Evolutionary conservation across 306 rosid genomes (phyloP), one percentile per base, ranked within the genome.

Genomic region (Corylus americana): DNA sequence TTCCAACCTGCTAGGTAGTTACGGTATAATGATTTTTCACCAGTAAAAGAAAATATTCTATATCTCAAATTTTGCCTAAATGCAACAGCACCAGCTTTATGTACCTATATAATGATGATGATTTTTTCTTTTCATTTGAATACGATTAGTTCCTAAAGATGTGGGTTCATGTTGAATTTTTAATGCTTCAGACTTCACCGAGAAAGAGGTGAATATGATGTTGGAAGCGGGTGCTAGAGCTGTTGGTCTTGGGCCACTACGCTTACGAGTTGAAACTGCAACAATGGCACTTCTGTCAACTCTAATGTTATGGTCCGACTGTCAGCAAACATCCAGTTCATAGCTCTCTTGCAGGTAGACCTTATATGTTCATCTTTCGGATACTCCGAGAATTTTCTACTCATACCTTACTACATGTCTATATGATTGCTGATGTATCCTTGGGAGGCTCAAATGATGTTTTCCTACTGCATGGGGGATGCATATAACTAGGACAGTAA

Each of bases 181-280:
- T 77, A 57, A 37, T 70, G 78, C 31, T 85, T 58, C 89, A 94
- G 97, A 94, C 77, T 94, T 94, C 86, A 94, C 92, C 0, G 90
- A 86, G 82, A 92, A 91, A 70, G 98, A 94, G 87, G 71, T 82
- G 75, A 81, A 77, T 57, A 74, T 85, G 88, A 83, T 92, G 84
- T 80, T 70, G 79, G 92, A 89, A 83, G 97, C 92, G 7, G 98
- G 98, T 73, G 97, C 95, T 72, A 86, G 70, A 22, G 63, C 89
- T 51, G 97, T 91, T 64, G 92, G 94, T 70, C 98, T 94, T 35
- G 98, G 98, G 37, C 89, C 91, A 37, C 89, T 90, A 77, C 95
- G 97, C 42, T 88, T 94, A 22, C 89, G 97, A 69, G 97, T 94
- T 53, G 98, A 94, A 91, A 94, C 97, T 53, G 98, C 98, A 76